Evolutionary conservation across 805 yeast genomes (phyloP), one percentile per base, ranked within the genome.

Genomic region (Saccharomycopsis guyanensis): DNA sequence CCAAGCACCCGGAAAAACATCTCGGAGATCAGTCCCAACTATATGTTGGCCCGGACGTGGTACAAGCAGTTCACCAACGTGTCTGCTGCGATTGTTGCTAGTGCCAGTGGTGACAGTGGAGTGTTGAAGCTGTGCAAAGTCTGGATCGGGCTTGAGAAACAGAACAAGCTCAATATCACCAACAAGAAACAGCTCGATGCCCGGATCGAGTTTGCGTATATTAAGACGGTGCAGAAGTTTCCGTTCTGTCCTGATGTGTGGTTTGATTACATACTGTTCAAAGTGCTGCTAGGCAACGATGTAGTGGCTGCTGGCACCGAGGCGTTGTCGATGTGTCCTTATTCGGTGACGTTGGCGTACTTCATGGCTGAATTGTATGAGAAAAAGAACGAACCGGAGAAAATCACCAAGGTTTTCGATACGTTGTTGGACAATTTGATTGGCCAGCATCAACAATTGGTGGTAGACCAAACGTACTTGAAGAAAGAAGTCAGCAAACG

Each of bases 41-140:
- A 88, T 59, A 86, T 91, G 96, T 78, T 75, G 53, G 89, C 96
- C 1, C 72, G 96, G 52, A 74, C 93, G 0, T 71, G 84, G 65
- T 76, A 77, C 51, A 78, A 76, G 36, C 95, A 86, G 58, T 76
- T 87, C 73, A 68, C 71, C 10, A 75, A 76, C 51, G 53, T 82
- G 2, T 76, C 86, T 0, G 64, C 66, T 32, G 75, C 72, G 18
- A 57, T 85, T 7, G 66, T 66, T 45, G 25, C 27, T 12, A 46
- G 59, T 29, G 42, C 55, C 13, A n/a, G n/a, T n/a, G 59, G 57
- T 24, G 60, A 55, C 3, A 56, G 57, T 25, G 56, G 13, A 8
- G 19, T 18, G 12, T 18, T 49, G 4, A 36, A 37, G 19, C 25
- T 34, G 10, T 25, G 39, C 32, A 63, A 70, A 38, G 65, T 69